A percentile compares a stretch with the other conserved stretches of the same genome.
These are phyloP conservation scores for Fagus sylvatica DNA, from an alignment of 306 rosid species.

Conservation along the genomic window DNA sequence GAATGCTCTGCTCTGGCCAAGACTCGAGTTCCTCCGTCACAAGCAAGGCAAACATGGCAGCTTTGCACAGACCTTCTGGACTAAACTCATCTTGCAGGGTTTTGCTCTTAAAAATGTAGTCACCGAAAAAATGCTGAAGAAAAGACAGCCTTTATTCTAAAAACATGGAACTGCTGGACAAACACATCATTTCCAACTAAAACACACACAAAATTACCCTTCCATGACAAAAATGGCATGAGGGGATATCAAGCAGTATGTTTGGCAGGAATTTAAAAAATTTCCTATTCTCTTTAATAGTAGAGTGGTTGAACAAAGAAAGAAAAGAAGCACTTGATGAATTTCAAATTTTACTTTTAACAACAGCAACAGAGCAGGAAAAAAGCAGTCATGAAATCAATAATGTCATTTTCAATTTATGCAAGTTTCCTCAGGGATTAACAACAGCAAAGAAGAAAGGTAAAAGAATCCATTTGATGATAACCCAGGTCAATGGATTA, in stretches of 20 bases:
- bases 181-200: neutral
- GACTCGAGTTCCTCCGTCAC: conserved; percentile 42
- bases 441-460: too few relatives aligned
- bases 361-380: neutral
- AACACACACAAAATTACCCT: neutral
- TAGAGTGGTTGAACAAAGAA: neutral
- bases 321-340: neutral
- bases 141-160: neutral
- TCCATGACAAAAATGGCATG: neutral
- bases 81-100: conserved; percentile 42
- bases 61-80: conserved; percentile 42
- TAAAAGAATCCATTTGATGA: neutral
- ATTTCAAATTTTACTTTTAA: neutral
- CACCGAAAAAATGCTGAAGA: conserved; percentile 37
- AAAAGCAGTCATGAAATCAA: neutral
- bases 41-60: conserved; percentile 42
- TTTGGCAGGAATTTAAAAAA: neutral
- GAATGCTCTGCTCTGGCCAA: conserved; percentile 49
- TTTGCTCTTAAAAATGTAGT: conserved; percentile 42
- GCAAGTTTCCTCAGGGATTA: too few relatives aligned
- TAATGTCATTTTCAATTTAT: too few relatives aligned
- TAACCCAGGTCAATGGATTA: neutral
- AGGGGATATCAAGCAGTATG: neutral
- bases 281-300: neutral
- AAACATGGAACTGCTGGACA: neutral